Percentiles rank a stretch among this genome's conserved stretches.
These are phyloP conservation scores for Cordyceps fumosorosea DNA, from an alignment of 2,329 filamentous ascomycete genomes.

Conservation along the genomic window DNA sequence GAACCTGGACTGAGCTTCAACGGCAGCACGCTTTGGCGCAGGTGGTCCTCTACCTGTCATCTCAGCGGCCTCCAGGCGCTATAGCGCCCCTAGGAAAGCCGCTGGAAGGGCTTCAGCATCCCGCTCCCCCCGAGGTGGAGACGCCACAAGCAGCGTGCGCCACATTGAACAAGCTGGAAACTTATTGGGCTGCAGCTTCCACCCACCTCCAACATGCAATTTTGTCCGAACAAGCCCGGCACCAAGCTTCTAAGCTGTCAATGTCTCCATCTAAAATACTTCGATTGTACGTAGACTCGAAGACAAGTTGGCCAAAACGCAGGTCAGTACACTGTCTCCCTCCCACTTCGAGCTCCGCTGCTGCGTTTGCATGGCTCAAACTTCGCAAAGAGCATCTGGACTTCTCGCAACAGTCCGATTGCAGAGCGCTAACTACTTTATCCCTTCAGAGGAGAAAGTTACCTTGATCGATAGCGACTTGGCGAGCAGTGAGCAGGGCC, in stretches of 20 bases:
- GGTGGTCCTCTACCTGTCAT: background rate
- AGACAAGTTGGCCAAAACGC: background rate
- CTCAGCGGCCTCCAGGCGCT: constrained; percentile 1
- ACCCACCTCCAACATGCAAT: background rate
- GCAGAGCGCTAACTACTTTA: background rate
- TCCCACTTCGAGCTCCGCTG: no score
- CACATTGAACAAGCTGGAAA: constrained; percentile 1
- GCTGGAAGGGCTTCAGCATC: background rate
- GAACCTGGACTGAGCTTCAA: background rate
- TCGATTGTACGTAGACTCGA: background rate
- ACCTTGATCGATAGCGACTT: background rate
- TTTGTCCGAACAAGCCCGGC: background rate
- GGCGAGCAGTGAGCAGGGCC: background rate
- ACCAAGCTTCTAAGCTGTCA: background rate
- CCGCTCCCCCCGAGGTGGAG: background rate
- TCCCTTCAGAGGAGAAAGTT: background rate
- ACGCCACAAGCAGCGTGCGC: background rate
- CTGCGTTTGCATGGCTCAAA: background rate
- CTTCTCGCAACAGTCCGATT: background rate
- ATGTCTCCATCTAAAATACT: background rate
- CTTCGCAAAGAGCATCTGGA: background rate
- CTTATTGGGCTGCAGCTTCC: background rate
- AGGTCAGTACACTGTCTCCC: background rate
- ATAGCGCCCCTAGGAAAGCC: background rate
- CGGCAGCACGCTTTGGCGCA: background rate